phyloP scores from a whole-genome alignment of 441 rosid species.

The Hura crepitans region DNA sequence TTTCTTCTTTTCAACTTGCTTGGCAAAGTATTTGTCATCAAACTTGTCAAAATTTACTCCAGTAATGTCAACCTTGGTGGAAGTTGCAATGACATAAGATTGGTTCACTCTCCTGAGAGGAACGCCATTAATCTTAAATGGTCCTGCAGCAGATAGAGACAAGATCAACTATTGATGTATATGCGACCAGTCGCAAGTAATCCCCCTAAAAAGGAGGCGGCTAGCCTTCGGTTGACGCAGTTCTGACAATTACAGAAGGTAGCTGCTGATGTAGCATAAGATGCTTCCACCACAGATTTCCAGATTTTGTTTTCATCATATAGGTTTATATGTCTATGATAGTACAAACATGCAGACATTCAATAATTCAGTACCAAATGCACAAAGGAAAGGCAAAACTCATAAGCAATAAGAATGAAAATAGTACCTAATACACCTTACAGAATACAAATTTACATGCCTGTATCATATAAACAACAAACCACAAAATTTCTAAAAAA shows the following conservation, averaged over 20 bases:
- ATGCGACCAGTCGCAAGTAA: no score
- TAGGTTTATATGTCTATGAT: not conserved
- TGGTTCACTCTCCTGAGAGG: constrained; percentile 83
- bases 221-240: no score
- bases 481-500: not conserved
- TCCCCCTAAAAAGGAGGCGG: no score
- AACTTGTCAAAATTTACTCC: constrained; percentile 59
- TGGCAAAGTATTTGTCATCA: constrained; percentile 75
- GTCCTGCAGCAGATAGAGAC: constrained; percentile 40
- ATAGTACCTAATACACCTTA: not conserved
- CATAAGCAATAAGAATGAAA: not conserved
- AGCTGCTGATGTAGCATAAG: not conserved
- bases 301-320: no score
- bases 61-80: constrained; percentile 72
- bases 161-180: no score
- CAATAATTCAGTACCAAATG: not conserved
- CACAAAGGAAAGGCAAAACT: not conserved
- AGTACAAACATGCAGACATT: not conserved
- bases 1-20: constrained; percentile 70
- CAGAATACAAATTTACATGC: no score
- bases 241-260: no score
- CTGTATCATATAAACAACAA: not conserved
- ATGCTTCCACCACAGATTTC: not conserved
- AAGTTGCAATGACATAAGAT: constrained; percentile 69
- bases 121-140: constrained; percentile 83